A percentile compares a stretch with the other conserved stretches of the same genome.
These are phyloP conservation scores for Toxoplasma gondii DNA, from an alignment of 169 alveolate species.

Conservation along the genomic window DNA sequence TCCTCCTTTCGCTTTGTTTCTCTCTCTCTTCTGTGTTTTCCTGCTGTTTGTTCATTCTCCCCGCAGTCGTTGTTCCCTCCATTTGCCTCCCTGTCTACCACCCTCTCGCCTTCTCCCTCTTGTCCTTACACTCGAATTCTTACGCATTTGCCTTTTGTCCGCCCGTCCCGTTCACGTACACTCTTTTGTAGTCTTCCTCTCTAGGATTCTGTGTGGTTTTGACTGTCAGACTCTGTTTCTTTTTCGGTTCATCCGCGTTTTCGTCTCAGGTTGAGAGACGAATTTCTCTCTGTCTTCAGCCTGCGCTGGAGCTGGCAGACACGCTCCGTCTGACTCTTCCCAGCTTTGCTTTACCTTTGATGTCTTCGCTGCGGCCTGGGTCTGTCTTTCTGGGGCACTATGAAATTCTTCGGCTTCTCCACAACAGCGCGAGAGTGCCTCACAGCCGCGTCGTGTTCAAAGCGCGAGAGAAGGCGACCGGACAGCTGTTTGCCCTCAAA, in stretches of 20 bases:
- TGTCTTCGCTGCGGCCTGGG: slow-evolving; percentile 5
- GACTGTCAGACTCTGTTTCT: neutral
- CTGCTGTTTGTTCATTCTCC: neutral
- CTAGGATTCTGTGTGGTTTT: too few species aligned
- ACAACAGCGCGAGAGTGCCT: neutral
- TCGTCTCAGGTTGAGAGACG: neutral
- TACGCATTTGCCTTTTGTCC: too few species aligned
- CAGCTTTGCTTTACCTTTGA: neutral
- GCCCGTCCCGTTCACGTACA: too few species aligned
- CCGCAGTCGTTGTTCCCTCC: too few species aligned
- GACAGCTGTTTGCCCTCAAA: neutral
- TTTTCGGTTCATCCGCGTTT: neutral
- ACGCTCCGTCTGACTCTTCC: slow-evolving; percentile 3
- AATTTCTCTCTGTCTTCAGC: neutral
- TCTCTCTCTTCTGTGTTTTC: neutral
- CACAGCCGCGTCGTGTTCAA: slow-evolving; percentile 4
- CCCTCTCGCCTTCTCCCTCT: too few species aligned
- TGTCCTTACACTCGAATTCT: too few species aligned
- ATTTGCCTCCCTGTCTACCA: too few species aligned
- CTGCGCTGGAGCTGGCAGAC: neutral
- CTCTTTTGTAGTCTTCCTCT: too few species aligned
- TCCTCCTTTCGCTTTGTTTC: neutral
- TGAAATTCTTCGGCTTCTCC: neutral
- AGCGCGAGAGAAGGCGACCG: neutral
- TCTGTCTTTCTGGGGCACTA: slow-evolving; percentile 8